phyloP scores from a whole-genome alignment of 2,329 filamentous ascomycete species.

The Zasmidium cellare region DNA sequence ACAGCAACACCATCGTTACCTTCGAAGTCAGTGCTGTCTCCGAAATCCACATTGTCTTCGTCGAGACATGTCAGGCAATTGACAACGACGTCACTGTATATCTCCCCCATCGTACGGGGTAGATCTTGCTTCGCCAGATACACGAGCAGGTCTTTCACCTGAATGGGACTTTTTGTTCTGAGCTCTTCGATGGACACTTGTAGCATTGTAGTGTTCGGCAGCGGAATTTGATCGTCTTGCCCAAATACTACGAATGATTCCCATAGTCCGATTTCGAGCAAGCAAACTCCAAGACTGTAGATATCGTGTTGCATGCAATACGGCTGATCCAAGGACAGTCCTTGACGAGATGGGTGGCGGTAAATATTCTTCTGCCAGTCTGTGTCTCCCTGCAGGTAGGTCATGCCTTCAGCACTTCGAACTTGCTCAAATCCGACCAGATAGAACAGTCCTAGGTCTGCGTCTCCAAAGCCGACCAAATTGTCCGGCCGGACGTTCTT shows the following conservation, averaged over 20 bases:
- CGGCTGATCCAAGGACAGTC: slow-evolving; percentile 36
- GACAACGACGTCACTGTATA: slow-evolving; percentile 34
- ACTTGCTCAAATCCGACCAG: slow-evolving; percentile 50
- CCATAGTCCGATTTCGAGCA: slow-evolving; percentile 57
- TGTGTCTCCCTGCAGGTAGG: slow-evolving; percentile 38
- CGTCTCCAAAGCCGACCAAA: slow-evolving; percentile 34
- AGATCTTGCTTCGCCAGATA: slow-evolving; percentile 10
- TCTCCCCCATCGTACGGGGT: slow-evolving; percentile 33
- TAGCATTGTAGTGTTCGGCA: background rate
- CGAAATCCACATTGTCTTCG: slow-evolving; percentile 20
- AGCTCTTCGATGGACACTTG: background rate
- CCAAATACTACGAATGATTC: slow-evolving; percentile 35
- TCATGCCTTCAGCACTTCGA: slow-evolving; percentile 36
- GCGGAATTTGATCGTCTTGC: background rate
- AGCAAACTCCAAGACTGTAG: slow-evolving; percentile 56
- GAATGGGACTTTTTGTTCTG: background rate
- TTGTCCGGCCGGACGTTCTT: slow-evolving; percentile 49
- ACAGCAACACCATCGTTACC: slow-evolving; percentile 18
- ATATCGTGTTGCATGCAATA: slow-evolving; percentile 59
- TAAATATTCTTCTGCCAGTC: slow-evolving; percentile 51
- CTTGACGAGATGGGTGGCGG: slow-evolving; percentile 52
- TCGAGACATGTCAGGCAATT: slow-evolving; percentile 36
- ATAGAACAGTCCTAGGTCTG: slow-evolving; percentile 34
- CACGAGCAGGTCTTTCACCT: slow-evolving; percentile 9
- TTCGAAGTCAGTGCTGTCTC: slow-evolving; percentile 12